Percentiles rank a stretch among this genome's conserved stretches.
Conservation (phyloP, 495 filamentous ascomycete species). For the Pseudomonodictys pantanalensis region DNA sequence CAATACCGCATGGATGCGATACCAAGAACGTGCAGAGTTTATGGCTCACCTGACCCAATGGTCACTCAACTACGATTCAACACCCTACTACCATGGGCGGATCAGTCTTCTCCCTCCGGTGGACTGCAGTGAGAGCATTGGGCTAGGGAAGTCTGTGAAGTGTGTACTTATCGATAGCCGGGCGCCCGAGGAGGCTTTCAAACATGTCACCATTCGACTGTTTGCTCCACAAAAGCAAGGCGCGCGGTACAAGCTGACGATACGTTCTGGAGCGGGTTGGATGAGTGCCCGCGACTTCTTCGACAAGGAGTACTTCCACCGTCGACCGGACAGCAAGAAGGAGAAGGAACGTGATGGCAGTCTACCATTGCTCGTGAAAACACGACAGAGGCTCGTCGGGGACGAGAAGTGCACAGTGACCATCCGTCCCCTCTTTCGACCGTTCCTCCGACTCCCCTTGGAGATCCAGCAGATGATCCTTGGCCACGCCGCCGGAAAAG, state of each 20-base stretch:
- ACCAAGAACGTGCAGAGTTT: neutral
- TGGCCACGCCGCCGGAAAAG: neutral
- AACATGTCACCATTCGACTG: slow-evolving; percentile 4
- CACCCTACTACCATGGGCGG: slow-evolving; percentile 3
- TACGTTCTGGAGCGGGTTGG: slow-evolving; percentile 18
- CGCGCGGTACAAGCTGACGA: slow-evolving; percentile 1
- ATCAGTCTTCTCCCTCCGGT: neutral
- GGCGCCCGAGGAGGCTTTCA: neutral
- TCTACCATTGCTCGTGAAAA: no score
- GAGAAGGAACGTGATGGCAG: neutral
- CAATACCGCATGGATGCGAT: neutral
- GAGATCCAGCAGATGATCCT: slow-evolving; percentile 24
- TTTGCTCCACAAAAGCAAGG: slow-evolving; percentile 1
- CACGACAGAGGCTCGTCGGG: no score
- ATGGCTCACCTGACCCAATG: neutral
- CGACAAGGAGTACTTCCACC: slow-evolving; percentile 11
- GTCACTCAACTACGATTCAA: slow-evolving; percentile 8
- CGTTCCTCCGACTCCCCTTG: slow-evolving; percentile 1
- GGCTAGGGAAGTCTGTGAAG: slow-evolving; percentile 17
- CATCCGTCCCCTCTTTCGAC: slow-evolving; percentile 14
- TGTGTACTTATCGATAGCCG: slow-evolving; percentile 5
- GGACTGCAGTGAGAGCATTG: neutral
- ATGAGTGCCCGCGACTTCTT: slow-evolving; percentile 13
- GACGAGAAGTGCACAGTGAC: slow-evolving; percentile 6
- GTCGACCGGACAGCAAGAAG: neutral